phyloP scores from a whole-genome alignment of 768 basidiomycete species.

The Suillus cothurnatus region DNA sequence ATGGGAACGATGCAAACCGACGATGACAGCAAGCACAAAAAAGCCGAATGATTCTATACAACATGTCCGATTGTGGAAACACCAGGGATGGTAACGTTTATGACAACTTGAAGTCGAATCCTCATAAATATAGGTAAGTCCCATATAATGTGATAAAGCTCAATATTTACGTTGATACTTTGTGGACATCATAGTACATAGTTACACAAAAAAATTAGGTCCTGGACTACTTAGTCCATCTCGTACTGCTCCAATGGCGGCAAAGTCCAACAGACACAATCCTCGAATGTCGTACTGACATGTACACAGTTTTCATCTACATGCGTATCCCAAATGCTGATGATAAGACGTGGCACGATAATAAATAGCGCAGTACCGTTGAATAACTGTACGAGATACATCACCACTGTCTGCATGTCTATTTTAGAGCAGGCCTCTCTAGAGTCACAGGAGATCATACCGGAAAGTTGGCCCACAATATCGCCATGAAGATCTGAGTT shows the following conservation, averaged over 20 bases:
- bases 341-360: background rate
- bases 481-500: background rate
- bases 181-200: no score
- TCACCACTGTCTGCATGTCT: background rate
- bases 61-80: no score
- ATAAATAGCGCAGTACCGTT: background rate
- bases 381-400: background rate
- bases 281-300: background rate
- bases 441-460: background rate
- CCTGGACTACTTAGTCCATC: background rate
- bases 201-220: no score
- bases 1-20: no score
- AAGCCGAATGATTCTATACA: no score
- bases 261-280: background rate
- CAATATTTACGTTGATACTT: no score
- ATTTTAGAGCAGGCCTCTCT: background rate
- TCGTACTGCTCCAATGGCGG: background rate
- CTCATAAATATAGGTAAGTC: no score
- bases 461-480: background rate
- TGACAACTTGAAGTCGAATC: no score
- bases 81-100: no score
- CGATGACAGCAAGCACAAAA: no score
- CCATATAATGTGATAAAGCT: no score
- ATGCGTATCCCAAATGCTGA: background rate
- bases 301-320: background rate